Percentiles rank a stretch among this genome's conserved stretches.
Conservation (phyloP, 2,329 filamentous ascomycete genomes). For the Alternaria metachromatica region DNA sequence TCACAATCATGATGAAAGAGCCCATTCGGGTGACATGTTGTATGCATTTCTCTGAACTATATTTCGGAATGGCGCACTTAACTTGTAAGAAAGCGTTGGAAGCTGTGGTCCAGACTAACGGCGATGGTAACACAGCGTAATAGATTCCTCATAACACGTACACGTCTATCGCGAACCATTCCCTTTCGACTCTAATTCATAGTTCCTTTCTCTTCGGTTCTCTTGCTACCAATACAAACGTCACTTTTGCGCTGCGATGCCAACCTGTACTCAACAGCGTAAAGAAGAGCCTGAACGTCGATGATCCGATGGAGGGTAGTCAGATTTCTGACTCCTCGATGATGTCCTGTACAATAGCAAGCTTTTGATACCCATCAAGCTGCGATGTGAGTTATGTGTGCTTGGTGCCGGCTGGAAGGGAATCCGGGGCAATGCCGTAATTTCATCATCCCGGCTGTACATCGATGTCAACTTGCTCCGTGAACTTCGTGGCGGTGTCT, state of each 20-base stretch:
- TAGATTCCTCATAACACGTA: not conserved
- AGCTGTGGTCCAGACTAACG: not conserved
- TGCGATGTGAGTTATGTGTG: conserved; percentile 12
- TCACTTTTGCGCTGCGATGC: not conserved
- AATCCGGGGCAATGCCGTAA: conserved; percentile 25
- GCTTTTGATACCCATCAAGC: conserved; percentile 30
- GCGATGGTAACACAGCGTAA: not conserved
- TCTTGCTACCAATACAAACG: not conserved
- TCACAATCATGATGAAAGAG: not conserved
- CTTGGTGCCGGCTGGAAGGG: not conserved
- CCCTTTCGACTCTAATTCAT: not conserved
- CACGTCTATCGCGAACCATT: not conserved
- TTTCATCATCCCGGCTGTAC: conserved; percentile 15
- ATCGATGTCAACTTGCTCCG: conserved; percentile 16
- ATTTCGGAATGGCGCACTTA: not conserved
- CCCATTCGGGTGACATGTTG: not conserved
- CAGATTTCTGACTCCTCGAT: conserved; percentile 1
- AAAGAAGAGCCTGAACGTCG: not conserved
- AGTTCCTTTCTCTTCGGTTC: not conserved
- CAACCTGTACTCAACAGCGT: not conserved
- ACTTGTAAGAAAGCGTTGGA: not conserved
- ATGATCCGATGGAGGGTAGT: not conserved
- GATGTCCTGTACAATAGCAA: conserved; percentile 25
- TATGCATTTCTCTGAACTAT: not conserved
- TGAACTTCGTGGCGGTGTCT: conserved; percentile 26